A percentile compares a stretch with the other conserved stretches of the same genome.
These are phyloP conservation scores for Colletotrichum navitas DNA, from an alignment of 2,329 filamentous ascomycete species.

Conservation along the genomic window DNA sequence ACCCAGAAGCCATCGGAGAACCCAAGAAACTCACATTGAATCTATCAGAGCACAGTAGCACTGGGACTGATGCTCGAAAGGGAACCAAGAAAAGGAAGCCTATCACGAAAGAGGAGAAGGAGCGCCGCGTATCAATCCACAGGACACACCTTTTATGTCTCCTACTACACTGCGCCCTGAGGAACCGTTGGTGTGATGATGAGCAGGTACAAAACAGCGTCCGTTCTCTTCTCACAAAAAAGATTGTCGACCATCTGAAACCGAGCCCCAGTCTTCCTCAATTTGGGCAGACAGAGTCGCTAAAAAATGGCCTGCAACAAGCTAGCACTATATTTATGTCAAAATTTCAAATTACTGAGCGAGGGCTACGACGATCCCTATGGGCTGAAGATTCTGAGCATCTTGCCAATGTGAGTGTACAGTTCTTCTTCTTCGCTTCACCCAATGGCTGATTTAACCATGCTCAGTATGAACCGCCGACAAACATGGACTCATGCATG, in stretches of 20 bases:
- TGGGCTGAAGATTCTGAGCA: constrained; percentile 80
- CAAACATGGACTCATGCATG: constrained; percentile 75
- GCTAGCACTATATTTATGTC: constrained; percentile 75
- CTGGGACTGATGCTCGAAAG: constrained; percentile 49
- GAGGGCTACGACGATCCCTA: constrained; percentile 76
- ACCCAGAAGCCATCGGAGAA: constrained; percentile 45
- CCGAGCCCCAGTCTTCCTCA: constrained; percentile 77
- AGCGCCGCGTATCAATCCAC: constrained; percentile 79
- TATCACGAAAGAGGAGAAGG: constrained; percentile 66
- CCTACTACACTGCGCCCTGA: constrained; percentile 78
- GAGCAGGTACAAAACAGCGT: constrained; percentile 74
- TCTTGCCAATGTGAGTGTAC: constrained; percentile 64
- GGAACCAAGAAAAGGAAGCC: constrained; percentile 61
- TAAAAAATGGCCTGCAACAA: constrained; percentile 83
- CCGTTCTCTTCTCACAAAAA: constrained; percentile 73
- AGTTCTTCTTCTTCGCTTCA: neutral
- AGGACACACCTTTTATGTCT: constrained; percentile 89
- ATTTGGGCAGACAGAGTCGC: constrained; percentile 80
- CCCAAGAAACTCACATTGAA: constrained; percentile 63
- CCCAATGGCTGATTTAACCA: constrained; percentile 43
- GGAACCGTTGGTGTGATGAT: constrained; percentile 94
- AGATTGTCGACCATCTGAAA: constrained; percentile 75
- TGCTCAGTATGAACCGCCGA: constrained; percentile 66
- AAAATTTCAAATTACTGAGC: constrained; percentile 77
- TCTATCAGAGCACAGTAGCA: constrained; percentile 60